Evolutionary conservation across 331 rosid species (phyloP).

Genomic region (Pyracantha coccinea): DNA sequence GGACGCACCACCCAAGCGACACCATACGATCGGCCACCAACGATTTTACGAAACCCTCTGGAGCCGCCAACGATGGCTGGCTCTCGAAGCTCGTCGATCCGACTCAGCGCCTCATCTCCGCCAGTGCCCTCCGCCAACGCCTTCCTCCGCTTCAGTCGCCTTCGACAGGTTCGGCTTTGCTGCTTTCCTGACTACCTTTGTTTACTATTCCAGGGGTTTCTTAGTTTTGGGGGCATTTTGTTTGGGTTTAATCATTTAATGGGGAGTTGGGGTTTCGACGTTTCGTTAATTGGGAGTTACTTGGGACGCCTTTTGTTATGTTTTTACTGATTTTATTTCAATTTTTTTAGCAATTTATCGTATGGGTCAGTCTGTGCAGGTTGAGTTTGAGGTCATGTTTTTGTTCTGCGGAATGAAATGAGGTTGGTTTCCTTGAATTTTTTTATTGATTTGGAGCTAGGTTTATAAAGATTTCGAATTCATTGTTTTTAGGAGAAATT

Average conservation of each 20-base stretch:
- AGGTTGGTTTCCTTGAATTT: background rate
- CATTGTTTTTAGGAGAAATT: background rate
- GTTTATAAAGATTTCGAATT: background rate
- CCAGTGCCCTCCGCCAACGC: constrained; percentile 62
- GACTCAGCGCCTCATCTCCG: constrained; percentile 63
- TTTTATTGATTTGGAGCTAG: background rate
- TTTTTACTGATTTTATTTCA: background rate
- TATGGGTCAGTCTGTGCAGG: background rate
- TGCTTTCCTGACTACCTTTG: background rate
- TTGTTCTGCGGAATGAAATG: background rate
- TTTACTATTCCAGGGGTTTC: background rate
- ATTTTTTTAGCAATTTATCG: background rate
- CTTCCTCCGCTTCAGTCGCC: constrained; percentile 45
- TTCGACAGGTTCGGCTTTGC: constrained; percentile 29
- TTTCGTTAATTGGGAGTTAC: background rate
- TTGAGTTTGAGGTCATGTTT: background rate
- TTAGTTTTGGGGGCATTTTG: background rate
- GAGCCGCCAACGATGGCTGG: constrained; percentile 37
- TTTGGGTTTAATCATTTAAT: background rate
- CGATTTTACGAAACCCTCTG: constrained; percentile 43
- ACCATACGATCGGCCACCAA: constrained; percentile 81
- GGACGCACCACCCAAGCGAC: constrained; percentile 50
- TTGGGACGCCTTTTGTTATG: background rate
- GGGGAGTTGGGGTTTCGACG: background rate
- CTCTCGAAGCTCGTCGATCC: constrained; percentile 84